Evolutionary conservation across 2,329 filamentous ascomycete species (phyloP).

Genomic region (Curvularia eragrostidis): DNA sequence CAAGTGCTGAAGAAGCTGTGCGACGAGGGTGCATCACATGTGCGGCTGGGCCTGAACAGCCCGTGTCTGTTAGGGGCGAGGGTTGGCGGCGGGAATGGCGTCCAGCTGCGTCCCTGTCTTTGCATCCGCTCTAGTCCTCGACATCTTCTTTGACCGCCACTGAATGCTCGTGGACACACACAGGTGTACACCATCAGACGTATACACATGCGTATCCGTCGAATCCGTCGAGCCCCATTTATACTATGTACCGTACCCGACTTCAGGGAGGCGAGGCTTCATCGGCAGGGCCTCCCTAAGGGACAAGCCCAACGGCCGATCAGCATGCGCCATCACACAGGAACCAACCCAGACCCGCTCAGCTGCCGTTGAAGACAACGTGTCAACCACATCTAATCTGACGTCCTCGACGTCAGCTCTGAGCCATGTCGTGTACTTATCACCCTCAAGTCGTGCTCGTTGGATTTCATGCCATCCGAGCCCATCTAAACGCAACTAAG

Average conservation of each 20-base stretch:
- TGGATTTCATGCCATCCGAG: background rate
- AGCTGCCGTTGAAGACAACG: constrained; percentile 22
- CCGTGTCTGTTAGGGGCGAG: constrained; percentile 17
- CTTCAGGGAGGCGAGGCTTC: constrained; percentile 7
- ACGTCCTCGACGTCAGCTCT: constrained; percentile 18
- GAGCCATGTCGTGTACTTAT: background rate
- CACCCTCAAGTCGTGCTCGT: background rate
- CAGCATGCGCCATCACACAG: constrained; percentile 11
- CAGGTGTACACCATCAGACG: background rate
- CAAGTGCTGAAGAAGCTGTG: constrained; percentile 40
- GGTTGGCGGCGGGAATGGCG: constrained; percentile 3
- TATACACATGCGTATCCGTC: background rate
- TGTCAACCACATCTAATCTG: constrained; percentile 22
- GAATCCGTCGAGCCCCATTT: background rate
- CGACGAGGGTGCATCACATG: constrained; percentile 47
- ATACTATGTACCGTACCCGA: background rate
- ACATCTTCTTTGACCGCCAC: background rate
- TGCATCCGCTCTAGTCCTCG: background rate
- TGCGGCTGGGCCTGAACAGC: constrained; percentile 29
- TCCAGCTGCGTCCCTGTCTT: background rate
- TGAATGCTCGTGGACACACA: constrained; percentile 1
- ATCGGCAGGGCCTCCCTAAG: constrained; percentile 26
- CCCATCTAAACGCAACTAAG: background rate
- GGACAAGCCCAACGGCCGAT: constrained; percentile 26
- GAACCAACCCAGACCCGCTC: constrained; percentile 13